These are phyloP conservation scores for Thermomyces lanuginosus DNA, from an alignment of 2,329 filamentous ascomycete genomes.

Conservation along the genomic window DNA sequence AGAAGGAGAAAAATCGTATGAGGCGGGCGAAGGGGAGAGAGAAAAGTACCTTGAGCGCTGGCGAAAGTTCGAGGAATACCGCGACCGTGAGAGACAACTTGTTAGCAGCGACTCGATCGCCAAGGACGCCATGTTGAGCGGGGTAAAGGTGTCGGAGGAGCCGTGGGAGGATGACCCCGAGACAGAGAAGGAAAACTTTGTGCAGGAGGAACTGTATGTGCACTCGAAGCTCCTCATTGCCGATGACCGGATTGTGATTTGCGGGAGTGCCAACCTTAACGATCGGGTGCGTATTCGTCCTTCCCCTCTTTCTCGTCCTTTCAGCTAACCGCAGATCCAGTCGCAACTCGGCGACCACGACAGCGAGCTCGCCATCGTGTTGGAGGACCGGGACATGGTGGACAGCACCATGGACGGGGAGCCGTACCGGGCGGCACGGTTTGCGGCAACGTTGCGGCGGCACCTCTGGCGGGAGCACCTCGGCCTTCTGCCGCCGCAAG, in stretches of 20 bases:
- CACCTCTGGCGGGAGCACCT: constrained; percentile 86
- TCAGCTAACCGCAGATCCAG: constrained; percentile 27
- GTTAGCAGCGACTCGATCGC: constrained; percentile 43
- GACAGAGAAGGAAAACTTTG: constrained; percentile 69
- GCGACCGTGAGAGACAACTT: constrained; percentile 16
- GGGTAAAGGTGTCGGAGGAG: constrained; percentile 42
- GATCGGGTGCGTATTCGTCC: constrained; percentile 33
- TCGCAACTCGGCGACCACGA: constrained; percentile 74
- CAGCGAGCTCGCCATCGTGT: constrained; percentile 76
- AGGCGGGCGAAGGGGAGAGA: constrained; percentile 9
- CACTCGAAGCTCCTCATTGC: constrained; percentile 76
- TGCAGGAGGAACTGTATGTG: constrained; percentile 92
- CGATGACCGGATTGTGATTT: constrained; percentile 65
- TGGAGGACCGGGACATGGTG: constrained; percentile 59
- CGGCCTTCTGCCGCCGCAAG: constrained; percentile 55
- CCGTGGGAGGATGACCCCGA: constrained; percentile 61
- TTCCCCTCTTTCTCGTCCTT: background rate
- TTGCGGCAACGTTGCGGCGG: constrained; percentile 65
- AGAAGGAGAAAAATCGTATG: constrained; percentile 20
- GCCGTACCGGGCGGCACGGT: constrained; percentile 54
- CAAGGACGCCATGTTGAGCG: constrained; percentile 64
- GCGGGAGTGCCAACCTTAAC: constrained; percentile 57
- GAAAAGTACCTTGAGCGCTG: constrained; percentile 25
- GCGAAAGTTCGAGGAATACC: constrained; percentile 29
- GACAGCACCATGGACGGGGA: constrained; percentile 57